Evolutionary conservation across 306 rosid genomes (phyloP).

Genomic region (Fragaria nilgerrensis): DNA sequence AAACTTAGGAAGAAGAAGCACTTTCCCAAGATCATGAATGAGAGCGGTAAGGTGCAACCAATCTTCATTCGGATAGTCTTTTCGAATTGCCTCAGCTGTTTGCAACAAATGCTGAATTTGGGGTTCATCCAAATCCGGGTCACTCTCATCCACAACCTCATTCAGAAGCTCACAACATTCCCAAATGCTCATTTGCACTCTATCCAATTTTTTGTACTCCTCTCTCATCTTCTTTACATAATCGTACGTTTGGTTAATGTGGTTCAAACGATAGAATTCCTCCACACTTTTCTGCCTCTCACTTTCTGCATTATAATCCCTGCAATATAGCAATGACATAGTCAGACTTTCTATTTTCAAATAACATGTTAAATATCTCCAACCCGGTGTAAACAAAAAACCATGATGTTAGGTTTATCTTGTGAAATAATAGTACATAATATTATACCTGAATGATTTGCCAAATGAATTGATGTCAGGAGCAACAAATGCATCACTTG

Average conservation of each 20-base stretch:
- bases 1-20: background rate
- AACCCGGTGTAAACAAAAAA: background rate
- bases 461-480: background rate
- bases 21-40: slow-evolving; percentile 13
- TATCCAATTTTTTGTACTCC: slow-evolving; percentile 14
- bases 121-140: slow-evolving; percentile 2
- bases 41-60: slow-evolving; percentile 5
- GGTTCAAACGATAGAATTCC: slow-evolving; percentile 27
- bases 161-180: background rate
- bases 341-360: background rate
- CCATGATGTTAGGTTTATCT: background rate
- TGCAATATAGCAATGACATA: background rate
- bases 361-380: background rate
- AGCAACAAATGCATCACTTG: background rate
- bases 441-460: slow-evolving; percentile 13
- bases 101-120: slow-evolving; percentile 1
- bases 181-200: background rate
- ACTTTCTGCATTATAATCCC: slow-evolving; percentile 13
- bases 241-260: slow-evolving; percentile 30
- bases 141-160: background rate
- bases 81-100: background rate
- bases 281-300: slow-evolving; percentile 5
- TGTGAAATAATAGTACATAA: background rate
- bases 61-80: slow-evolving; percentile 5
- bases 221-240: slow-evolving; percentile 33